These are phyloP conservation scores for Albifimbria verrucaria DNA, from an alignment of 2,329 filamentous ascomycete species.

Conservation along the genomic window DNA sequence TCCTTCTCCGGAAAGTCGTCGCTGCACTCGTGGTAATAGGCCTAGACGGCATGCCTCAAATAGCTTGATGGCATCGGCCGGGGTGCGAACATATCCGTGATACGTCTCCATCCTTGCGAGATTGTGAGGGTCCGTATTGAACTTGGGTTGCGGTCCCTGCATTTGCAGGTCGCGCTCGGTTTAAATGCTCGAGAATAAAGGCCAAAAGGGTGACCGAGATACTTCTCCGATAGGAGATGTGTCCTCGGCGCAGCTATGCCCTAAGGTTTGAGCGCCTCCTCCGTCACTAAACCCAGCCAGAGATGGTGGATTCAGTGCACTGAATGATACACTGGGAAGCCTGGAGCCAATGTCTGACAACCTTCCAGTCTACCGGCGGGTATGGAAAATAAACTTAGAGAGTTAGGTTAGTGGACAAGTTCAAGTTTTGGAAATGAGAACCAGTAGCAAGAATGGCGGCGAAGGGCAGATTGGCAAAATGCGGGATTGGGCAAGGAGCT, in stretches of 20 bases:
- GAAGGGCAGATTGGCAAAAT: no score
- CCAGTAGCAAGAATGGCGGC: no score
- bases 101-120: constrained; percentile 83
- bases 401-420: no score
- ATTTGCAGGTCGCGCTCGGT: not conserved
- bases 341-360: no score
- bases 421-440: no score
- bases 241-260: no score
- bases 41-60: constrained; percentile 95
- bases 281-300: not conserved
- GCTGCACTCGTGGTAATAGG: constrained; percentile 84
- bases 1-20: constrained; percentile 95
- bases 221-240: no score
- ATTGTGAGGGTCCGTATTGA: constrained; percentile 7
- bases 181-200: constrained; percentile 9
- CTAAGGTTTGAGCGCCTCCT: not conserved
- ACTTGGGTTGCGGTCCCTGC: not conserved
- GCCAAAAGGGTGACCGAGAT: constrained; percentile 5
- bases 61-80: constrained; percentile 94
- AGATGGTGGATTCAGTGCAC: no score
- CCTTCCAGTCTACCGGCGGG: no score
- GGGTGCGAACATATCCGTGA: constrained; percentile 90
- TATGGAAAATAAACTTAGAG: no score
- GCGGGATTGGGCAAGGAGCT: no score
- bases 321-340: no score